Evolutionary conservation across 345 rosid genomes (phyloP).

Genomic region (Linum usitatissimum): DNA sequence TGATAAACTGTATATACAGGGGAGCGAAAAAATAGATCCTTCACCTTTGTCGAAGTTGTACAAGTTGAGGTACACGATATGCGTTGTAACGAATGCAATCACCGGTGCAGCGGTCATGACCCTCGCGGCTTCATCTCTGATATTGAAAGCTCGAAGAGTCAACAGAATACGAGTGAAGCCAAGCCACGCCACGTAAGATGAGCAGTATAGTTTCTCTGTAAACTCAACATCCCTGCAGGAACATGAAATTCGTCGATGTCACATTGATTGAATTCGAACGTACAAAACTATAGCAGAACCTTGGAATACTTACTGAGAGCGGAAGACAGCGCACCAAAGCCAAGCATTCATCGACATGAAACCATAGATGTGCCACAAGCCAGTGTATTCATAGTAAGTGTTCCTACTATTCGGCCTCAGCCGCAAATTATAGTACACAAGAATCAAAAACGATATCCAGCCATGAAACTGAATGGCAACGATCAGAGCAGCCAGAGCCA

Average conservation of each 20-base stretch:
- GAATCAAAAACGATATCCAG: conserved; percentile 84
- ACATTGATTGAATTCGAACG: too few relatives aligned
- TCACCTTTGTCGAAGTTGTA: conserved; percentile 73
- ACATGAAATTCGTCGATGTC: too few relatives aligned
- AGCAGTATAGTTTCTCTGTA: conserved; percentile 70
- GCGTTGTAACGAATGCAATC: conserved; percentile 68
- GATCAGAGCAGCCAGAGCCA: conserved; percentile 65
- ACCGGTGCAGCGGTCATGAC: conserved; percentile 80
- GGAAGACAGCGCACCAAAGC: conserved; percentile 85
- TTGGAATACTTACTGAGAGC: conserved; percentile 46
- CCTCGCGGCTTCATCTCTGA: conserved; percentile 66
- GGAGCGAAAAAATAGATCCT: not conserved
- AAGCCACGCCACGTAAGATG: conserved; percentile 61
- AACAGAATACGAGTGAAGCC: conserved; percentile 61
- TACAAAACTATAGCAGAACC: too few relatives aligned
- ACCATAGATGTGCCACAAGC: conserved; percentile 62
- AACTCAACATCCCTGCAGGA: conserved; percentile 59
- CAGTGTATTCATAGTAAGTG: conserved; percentile 61
- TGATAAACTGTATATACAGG: not conserved
- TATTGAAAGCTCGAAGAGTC: conserved; percentile 51
- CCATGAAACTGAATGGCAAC: conserved; percentile 81
- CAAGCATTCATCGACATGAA: conserved; percentile 65
- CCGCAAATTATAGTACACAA: conserved; percentile 62
- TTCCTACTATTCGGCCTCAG: conserved; percentile 42
- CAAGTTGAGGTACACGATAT: conserved; percentile 72